phyloP scores from a whole-genome alignment of 257 asterid genomes.

The Jacaranda mimosifolia region DNA sequence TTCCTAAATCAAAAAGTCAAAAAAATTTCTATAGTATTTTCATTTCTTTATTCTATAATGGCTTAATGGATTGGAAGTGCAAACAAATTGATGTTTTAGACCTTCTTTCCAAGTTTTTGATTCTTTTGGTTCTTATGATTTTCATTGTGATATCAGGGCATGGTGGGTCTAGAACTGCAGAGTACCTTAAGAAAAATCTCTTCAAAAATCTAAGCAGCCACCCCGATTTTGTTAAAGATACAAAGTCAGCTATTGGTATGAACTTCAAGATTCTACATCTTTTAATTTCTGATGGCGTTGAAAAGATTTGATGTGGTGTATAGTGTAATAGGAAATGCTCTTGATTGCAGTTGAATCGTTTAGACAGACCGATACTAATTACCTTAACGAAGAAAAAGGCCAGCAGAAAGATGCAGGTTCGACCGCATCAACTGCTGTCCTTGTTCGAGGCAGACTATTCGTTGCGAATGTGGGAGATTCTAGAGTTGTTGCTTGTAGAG shows the following conservation, averaged over 20 bases:
- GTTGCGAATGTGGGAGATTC: slow-evolving; percentile 92
- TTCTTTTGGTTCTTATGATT: slow-evolving; percentile 9
- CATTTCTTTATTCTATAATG: background rate
- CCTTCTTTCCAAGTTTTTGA: background rate
- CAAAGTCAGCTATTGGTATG: slow-evolving; percentile 81
- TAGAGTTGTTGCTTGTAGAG: slow-evolving; percentile 82
- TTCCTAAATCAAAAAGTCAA: background rate
- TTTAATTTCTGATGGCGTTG: background rate
- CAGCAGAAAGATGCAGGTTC: slow-evolving; percentile 87
- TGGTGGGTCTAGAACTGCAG: slow-evolving; percentile 85
- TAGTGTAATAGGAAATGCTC: slow-evolving; percentile 33
- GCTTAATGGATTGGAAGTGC: background rate
- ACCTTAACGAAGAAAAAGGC: slow-evolving; percentile 70
- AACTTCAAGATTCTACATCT: slow-evolving; percentile 16
- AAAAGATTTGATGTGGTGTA: slow-evolving; percentile 5
- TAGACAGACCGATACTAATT: slow-evolving; percentile 71
- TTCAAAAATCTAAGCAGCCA: slow-evolving; percentile 73
- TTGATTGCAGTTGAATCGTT: slow-evolving; percentile 72
- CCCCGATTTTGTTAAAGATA: slow-evolving; percentile 69
- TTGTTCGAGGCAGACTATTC: slow-evolving; percentile 65
- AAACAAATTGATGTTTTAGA: background rate
- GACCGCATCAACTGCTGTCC: slow-evolving; percentile 82
- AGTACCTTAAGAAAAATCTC: slow-evolving; percentile 78
- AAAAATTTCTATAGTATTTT: background rate
- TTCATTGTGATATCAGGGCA: slow-evolving; percentile 58